Evolutionary conservation across 2,329 filamentous ascomycete genomes (phyloP), one percentile per base, ranked within the genome.

Genomic region (Colletotrichum shisoi): DNA sequence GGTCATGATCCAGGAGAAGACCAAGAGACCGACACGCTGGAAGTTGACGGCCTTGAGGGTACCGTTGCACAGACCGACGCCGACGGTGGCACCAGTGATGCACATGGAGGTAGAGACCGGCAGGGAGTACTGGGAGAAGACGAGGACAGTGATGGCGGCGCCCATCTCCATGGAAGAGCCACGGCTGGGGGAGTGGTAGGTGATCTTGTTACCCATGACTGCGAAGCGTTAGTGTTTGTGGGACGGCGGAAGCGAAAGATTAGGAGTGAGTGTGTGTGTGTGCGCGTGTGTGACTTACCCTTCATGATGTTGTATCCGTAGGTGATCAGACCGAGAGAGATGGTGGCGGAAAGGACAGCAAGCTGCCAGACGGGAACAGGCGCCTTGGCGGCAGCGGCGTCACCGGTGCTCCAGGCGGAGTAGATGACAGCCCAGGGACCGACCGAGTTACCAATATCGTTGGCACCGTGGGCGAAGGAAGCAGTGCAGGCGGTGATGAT

Each of bases 271-370:
- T 7, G 1, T 27, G 24, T 27, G 5, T 27, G 27, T 27, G n/a
- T n/a, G n/a, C n/a, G n/a, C n/a, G 27, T 27, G 27, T 31, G 27
- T 8, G 21, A 70, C 83, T 77, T 79, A 87, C 85, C 87, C 81
- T 91, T 92, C 90, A 93, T 93, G 79, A 93, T 93, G 82, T 93
- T 92, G 81, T 92, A 93, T 11, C 90, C 91, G 73, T 92, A 93
- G 15, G 90, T 92, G 74, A 89, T 82, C 64, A 93, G 83, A 71
- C 90, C 91, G 48, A 88, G 70, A 53, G 84, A 91, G 74, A 92
- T 88, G 45, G 82, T 86, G 1, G 82, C 76, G 31, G 87, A 83
- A 13, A 91, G 80, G 19, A 93, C 89, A 57, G 88, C 91, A 62
- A 94, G 84, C 78, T 93, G 90, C 91, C 91, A 94, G 52, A 91